phyloP scores from a whole-genome alignment of 495 filamentous ascomycete species.

The Massariosphaeria phaeospora region DNA sequence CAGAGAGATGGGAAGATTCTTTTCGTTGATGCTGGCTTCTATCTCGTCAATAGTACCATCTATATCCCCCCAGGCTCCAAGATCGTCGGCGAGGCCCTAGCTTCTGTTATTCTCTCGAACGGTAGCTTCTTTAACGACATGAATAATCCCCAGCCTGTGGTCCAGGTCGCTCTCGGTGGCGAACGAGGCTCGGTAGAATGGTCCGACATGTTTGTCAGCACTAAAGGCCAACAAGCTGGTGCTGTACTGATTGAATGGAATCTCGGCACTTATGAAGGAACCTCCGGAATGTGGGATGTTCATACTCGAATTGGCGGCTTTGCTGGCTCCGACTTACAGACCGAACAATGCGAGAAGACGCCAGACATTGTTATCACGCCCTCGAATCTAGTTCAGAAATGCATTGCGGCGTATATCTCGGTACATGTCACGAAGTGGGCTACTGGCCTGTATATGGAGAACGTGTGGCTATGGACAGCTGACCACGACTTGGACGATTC shows the following conservation, averaged over 20 bases:
- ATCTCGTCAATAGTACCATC: conserved; percentile 56
- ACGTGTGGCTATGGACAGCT: conserved; percentile 65
- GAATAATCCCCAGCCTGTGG: conserved; percentile 40
- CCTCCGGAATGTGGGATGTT: conserved; percentile 60
- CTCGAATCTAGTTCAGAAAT: conserved; percentile 40
- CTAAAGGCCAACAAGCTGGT: conserved; percentile 38
- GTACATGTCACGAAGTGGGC: conserved; percentile 60
- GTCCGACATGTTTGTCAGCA: conserved; percentile 46
- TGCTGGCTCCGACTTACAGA: conserved; percentile 48
- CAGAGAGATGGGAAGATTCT: conserved; percentile 32
- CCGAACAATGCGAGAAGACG: conserved; percentile 49
- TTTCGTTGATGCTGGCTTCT: conserved; percentile 43
- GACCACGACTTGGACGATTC: conserved; percentile 69
- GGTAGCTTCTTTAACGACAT: conserved; percentile 37
- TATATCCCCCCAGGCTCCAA: conserved; percentile 50
- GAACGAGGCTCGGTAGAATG: conserved; percentile 37
- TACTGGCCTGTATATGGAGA: conserved; percentile 55
- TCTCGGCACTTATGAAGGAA: conserved; percentile 32
- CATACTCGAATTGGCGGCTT: conserved; percentile 56
- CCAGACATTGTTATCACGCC: conserved; percentile 46
- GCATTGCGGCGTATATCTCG: conserved; percentile 62
- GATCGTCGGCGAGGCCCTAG: conserved; percentile 53
- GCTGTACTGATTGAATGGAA: conserved; percentile 42
- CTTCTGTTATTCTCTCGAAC: conserved; percentile 45
- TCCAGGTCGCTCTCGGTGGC: conserved; percentile 39